A percentile compares a stretch with the other conserved stretches of the same genome.
phyloP scores from a whole-genome alignment of 2,329 filamentous ascomycete species.

The Tolypocladium endophyticum region DNA sequence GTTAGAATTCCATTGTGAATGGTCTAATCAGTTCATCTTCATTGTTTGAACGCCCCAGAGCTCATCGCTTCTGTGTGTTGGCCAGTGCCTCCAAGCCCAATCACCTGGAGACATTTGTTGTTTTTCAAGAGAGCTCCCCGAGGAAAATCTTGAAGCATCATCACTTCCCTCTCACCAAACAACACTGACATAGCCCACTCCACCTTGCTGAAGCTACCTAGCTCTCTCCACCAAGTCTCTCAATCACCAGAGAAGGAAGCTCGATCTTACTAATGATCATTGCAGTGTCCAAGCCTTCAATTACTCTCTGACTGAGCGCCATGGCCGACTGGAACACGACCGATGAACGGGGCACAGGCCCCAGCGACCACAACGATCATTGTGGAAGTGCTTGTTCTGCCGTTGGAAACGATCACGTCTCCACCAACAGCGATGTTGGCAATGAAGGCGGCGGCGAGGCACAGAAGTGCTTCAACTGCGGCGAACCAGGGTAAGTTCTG shows the following conservation, averaged over 20 bases:
- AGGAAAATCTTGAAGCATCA: no score
- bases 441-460: not conserved
- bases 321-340: slow-evolving; percentile 2
- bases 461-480: slow-evolving; percentile 24
- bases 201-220: not conserved
- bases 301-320: not conserved
- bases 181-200: no score
- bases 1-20: no score
- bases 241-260: not conserved
- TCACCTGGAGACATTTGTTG: no score
- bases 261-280: not conserved
- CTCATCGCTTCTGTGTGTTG: no score
- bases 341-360: slow-evolving; percentile 1
- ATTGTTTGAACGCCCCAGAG: no score
- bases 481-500: slow-evolving; percentile 20
- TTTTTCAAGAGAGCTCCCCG: no score
- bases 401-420: not conserved
- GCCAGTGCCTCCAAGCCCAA: no score
- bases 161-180: no score
- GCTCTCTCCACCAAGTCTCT: not conserved
- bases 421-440: not conserved
- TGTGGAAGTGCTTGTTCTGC: not conserved
- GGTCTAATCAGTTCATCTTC: no score
- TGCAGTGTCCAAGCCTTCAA: not conserved
- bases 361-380: not conserved